Evolutionary conservation across 2,329 filamentous ascomycete species (phyloP), one percentile per base, ranked within the genome.

Genomic region (Pseudogymnoascus sp.): DNA sequence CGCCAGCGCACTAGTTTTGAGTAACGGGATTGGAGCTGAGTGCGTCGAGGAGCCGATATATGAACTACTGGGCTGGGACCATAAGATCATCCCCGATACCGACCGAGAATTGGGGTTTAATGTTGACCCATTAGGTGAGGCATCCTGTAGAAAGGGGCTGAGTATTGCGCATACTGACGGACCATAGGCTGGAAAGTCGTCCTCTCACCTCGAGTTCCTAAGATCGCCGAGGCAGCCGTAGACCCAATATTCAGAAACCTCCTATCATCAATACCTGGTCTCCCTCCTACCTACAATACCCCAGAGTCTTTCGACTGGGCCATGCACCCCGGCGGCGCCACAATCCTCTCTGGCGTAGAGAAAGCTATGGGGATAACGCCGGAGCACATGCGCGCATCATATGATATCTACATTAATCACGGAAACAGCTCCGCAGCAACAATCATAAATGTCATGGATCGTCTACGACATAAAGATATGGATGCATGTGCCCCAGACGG

Each of bases 391-490:
- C 80, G 86, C 59, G 86, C 87, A n/a, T 87, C 84, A 64, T 88
- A 88, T 70, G 83, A 88, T 66, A 83, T 85, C 16, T 90, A 90
- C 69, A 84, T 85, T 60, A 82, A 83, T 61, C 84, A 85, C 68
- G 88, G 88, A 1, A 91, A 90, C 74, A 85, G 83, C 38, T 87
- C 84, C 65, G 89, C 86, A 1, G 85, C 88, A 7, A 89, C 87
- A 2, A 84, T 90, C 11, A 84, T 89, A 68, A 85, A 84, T 66
- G 87, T 91, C 0, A 75, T 90, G 73, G 79, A 89, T 67, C 78
- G 81, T 11, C 68, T 90, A 67, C 78, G 87, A 5, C 72, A 76
- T 21, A 83, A 84, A 68, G 83, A 85, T 8, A 87, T 87, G 83
- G 84, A 86, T 64, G 77, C 75, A 3, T 60, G 82, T 6, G 82